Conservation (phyloP, 2,329 filamentous ascomycete species). For the Cladobotryum protrusum region DNA sequence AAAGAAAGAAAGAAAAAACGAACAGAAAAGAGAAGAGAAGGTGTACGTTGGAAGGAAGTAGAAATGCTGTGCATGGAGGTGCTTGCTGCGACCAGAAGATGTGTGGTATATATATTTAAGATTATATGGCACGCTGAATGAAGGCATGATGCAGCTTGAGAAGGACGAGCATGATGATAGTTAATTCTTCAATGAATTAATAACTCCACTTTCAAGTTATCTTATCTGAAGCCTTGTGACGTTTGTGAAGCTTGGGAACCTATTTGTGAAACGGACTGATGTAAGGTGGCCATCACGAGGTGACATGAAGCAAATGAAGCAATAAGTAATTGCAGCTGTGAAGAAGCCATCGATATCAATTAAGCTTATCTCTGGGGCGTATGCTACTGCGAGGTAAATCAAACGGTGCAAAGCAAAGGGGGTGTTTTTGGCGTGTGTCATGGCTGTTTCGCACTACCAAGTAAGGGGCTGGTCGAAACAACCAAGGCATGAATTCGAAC, state of each 20-base stretch:
- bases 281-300: too few species aligned
- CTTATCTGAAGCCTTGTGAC: neutral
- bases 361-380: too few species aligned
- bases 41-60: neutral
- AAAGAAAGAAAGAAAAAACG: neutral
- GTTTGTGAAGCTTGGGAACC: neutral
- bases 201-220: neutral
- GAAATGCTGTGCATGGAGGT: neutral
- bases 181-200: neutral
- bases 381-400: too few species aligned
- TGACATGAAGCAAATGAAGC: too few species aligned
- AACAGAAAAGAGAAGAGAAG: neutral
- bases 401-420: neutral
- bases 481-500: slow-evolving; percentile 3
- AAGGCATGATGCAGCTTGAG: neutral
- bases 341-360: too few species aligned
- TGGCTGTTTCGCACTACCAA: slow-evolving; percentile 12
- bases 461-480: slow-evolving; percentile 1
- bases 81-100: slow-evolving; percentile 10
- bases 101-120: slow-evolving; percentile 15
- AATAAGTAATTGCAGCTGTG: too few species aligned
- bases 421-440: slow-evolving; percentile 12
- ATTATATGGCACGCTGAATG: slow-evolving; percentile 10
- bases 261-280: too few species aligned
- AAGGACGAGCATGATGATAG: neutral